Conservation (phyloP, 129 eudicot species). For the Helichrysum umbraculigerum region DNA sequence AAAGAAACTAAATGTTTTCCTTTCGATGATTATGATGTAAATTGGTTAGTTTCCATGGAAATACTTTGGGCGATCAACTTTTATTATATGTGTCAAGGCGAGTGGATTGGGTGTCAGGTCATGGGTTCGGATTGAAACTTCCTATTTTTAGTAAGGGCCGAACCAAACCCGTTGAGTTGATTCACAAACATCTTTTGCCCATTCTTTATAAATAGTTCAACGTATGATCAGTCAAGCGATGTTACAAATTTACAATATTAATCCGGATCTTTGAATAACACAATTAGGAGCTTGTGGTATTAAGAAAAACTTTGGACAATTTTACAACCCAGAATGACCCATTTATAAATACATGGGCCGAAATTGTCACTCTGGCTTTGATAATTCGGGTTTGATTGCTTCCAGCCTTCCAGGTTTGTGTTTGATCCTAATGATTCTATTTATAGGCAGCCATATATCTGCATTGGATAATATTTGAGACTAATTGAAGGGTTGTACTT, state of each 20-base stretch:
- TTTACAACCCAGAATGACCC: neutral
- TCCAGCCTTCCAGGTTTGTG: too few species aligned
- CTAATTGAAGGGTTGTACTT: too few species aligned
- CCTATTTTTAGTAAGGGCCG: neutral
- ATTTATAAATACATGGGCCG: neutral
- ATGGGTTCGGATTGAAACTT: neutral
- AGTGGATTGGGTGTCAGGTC: neutral
- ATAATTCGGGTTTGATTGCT: too few species aligned
- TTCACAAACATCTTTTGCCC: too few species aligned
- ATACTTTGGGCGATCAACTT: neutral
- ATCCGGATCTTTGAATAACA: neutral
- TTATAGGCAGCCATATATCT: too few species aligned
- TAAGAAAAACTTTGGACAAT: neutral
- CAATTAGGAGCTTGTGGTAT: neutral
- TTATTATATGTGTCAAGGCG: neutral
- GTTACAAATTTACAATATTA: neutral
- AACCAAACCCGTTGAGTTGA: neutral
- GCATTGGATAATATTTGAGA: too few species aligned
- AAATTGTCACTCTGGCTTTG: too few species aligned
- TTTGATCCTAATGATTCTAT: too few species aligned
- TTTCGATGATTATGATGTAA: neutral
- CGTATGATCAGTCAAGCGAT: neutral
- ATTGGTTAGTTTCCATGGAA: neutral
- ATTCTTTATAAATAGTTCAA: neutral
- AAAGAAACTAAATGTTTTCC: neutral